Evolutionary conservation across 2,329 filamentous ascomycete species (phyloP).

Genomic region (Ascochyta viciae-villosae): DNA sequence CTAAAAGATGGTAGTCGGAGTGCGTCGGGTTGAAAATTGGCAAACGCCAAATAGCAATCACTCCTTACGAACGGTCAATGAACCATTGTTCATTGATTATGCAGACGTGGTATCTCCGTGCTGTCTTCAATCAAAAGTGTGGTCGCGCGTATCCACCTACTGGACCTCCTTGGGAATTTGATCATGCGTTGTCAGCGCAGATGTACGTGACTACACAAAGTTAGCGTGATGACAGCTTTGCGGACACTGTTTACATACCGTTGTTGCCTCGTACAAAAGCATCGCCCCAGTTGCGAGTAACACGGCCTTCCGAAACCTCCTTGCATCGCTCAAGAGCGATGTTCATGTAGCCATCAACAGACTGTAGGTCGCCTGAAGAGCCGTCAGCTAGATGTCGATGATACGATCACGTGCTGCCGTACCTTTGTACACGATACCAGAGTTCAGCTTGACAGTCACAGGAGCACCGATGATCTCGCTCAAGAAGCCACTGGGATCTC

Average conservation of each 20-base stretch:
- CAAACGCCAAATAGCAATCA: neutral
- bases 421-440: slow-evolving; percentile 98
- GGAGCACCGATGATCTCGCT: slow-evolving; percentile 92
- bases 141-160: neutral
- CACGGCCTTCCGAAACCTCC: slow-evolving; percentile 85
- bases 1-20: neutral
- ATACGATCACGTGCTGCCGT: slow-evolving; percentile 15
- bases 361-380: slow-evolving; percentile 83
- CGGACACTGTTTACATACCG: slow-evolving; percentile 60
- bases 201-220: slow-evolving; percentile 39
- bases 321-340: slow-evolving; percentile 96
- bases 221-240: slow-evolving; percentile 15
- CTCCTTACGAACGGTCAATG: neutral
- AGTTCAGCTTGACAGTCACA: slow-evolving; percentile 97
- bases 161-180: neutral
- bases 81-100: slow-evolving; percentile 3
- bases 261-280: slow-evolving; percentile 97
- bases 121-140: neutral
- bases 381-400: slow-evolving; percentile 8
- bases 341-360: slow-evolving; percentile 99
- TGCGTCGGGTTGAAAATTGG: neutral
- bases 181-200: slow-evolving; percentile 38
- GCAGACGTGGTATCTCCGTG: slow-evolving; percentile 8
- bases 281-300: slow-evolving; percentile 86
- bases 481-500: slow-evolving; percentile 92